Conservation (phyloP, 2,329 filamentous ascomycete species). For the Botrytis deweyae region DNA sequence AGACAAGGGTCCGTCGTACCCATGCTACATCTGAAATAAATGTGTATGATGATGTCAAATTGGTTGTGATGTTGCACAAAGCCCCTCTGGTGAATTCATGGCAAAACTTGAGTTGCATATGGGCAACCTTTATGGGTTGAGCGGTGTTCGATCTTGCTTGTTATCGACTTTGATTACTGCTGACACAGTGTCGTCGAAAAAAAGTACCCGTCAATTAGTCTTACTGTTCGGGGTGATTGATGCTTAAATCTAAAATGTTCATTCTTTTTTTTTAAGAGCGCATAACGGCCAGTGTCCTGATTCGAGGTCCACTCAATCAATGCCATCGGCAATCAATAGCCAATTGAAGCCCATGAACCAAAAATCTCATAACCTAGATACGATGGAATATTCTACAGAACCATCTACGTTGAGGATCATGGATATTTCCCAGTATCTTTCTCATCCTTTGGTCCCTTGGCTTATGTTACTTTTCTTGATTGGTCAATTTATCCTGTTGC, state of each 20-base stretch:
- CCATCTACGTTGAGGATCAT: conserved; percentile 15
- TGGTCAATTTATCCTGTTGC: conserved; percentile 21
- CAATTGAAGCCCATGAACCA: background rate
- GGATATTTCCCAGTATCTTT: background rate
- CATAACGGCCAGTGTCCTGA: background rate
- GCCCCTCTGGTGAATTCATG: background rate
- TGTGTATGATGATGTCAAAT: background rate
- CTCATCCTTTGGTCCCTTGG: background rate
- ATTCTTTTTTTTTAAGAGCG: background rate
- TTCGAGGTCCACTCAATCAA: background rate
- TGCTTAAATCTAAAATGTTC: conserved; percentile 1
- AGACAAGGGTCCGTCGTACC: background rate
- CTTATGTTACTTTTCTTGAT: background rate
- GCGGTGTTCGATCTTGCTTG: background rate
- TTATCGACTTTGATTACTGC: background rate
- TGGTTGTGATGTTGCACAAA: background rate
- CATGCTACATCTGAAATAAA: background rate
- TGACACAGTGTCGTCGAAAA: background rate
- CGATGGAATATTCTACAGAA: conserved; percentile 15
- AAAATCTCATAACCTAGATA: background rate
- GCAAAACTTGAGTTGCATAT: background rate
- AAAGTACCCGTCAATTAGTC: background rate
- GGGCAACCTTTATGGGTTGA: background rate
- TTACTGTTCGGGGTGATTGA: background rate
- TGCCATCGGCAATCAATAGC: background rate